Base-by-base conservation (phyloP, 306 rosid species). In the Quercus mongolica region DNA sequence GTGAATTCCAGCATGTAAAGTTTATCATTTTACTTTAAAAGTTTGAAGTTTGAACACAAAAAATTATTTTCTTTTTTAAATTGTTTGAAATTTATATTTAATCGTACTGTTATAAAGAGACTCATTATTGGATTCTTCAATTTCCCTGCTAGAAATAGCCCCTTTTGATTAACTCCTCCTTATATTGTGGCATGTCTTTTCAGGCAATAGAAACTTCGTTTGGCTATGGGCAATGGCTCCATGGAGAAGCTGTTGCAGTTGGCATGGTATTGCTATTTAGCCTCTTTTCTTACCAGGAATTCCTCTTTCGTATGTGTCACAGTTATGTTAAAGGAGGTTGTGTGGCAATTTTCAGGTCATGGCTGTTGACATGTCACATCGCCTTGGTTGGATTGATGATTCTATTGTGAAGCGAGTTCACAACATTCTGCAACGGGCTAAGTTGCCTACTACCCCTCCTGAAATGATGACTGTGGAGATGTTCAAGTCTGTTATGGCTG, bases 241-340 rank as follows among this genome's bases (percentile, higher is more conserved):
- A 93, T 59, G 99, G 99, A 80, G 99, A 96, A 88, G 99, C 97
- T 78, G 94, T 96, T 89, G 98, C 98, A 38, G 96, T 94, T 74
- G 99, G 97, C 87, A 93, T 5, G 97, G 99, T 91, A 91, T 59
- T 74, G 49, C 64, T 74, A 26, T 74, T 26, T 75, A 73, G 74
- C 55, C 49, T 44, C 19, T 65, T 79, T 57, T 73, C 77, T 80
- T 21, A 58, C 54, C 28, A n/a, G 6, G 21, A 5, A 28, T 64
- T 54, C 46, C 2, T 74, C 56, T 78, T 65, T 46, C 71, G 11
- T 65, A 61, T 69, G 46, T 71, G 49, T 64, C 14, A 35, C 6
- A 51, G 64, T 61, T 71, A 25, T 79, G 30, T 69, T 71, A 52
- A 80, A 79, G 75, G 74, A 83, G 82, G 35, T 69, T 81, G 46